Percentiles rank a stretch among this genome's conserved stretches.
Conservation (phyloP, 352 stramenopile genomes). For the Phytophthora sojae region DNA sequence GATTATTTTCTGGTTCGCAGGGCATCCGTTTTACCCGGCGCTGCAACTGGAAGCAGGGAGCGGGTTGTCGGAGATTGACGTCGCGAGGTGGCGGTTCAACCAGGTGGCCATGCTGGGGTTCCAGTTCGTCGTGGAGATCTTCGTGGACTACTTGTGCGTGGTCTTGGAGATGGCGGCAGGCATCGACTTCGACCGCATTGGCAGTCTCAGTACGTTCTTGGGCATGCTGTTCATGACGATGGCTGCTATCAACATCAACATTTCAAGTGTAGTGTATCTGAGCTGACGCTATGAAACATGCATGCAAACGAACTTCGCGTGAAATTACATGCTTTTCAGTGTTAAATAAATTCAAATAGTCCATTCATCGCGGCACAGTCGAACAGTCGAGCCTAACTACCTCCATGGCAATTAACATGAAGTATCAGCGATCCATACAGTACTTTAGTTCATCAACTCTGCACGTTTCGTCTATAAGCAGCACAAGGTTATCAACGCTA, state of each 20-base stretch:
- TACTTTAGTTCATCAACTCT: too few species aligned
- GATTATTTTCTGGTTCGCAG: slow-evolving; percentile 48
- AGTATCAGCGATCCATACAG: too few species aligned
- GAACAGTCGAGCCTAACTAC: too few species aligned
- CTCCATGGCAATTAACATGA: too few species aligned
- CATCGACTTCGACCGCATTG: slow-evolving; percentile 35
- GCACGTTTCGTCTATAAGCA: not conserved
- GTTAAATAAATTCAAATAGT: too few species aligned
- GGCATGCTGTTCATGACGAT: slow-evolving; percentile 36
- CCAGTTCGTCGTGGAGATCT: slow-evolving; percentile 36
- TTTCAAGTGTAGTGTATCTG: slow-evolving; percentile 38
- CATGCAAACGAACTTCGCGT: too few species aligned
- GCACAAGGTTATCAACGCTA: not conserved
- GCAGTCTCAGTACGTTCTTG: slow-evolving; percentile 37
- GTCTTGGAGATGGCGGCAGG: slow-evolving; percentile 40
- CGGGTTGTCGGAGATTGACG: not conserved
- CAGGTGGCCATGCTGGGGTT: slow-evolving; percentile 25
- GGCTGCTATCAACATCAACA: slow-evolving; percentile 41
- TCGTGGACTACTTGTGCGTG: slow-evolving; percentile 39
- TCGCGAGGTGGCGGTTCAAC: slow-evolving; percentile 18
- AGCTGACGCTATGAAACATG: not conserved
- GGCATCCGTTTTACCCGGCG: slow-evolving; percentile 42
- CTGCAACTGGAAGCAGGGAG: slow-evolving; percentile 7
- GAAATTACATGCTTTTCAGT: too few species aligned
- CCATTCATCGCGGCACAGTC: too few species aligned